A percentile compares a stretch with the other conserved stretches of the same genome.
phyloP scores from a whole-genome alignment of 164 flowering plant genomes.

The Kalanchoe fedtschenkoi region DNA sequence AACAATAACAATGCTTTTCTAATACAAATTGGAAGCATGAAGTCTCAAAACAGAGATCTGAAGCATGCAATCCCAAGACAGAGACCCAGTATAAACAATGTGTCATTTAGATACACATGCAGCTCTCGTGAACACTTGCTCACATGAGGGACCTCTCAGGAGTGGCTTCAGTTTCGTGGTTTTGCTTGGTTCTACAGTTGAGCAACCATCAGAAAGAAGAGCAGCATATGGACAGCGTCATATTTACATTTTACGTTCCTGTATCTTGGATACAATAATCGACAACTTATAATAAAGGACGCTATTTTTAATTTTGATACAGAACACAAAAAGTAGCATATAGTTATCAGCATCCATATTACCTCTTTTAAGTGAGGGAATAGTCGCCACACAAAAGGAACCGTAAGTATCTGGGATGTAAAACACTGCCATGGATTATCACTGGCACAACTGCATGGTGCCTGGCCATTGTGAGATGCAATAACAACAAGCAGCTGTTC shows the following conservation, averaged over 20 bases:
- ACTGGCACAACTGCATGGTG: slow-evolving; percentile 42
- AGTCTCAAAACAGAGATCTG: too few species aligned
- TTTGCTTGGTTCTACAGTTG: not conserved
- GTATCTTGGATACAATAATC: not conserved
- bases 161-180: not conserved
- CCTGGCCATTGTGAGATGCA: slow-evolving; percentile 51
- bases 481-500: slow-evolving; percentile 47
- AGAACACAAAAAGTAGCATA: not conserved
- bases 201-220: not conserved
- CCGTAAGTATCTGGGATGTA: slow-evolving; percentile 67
- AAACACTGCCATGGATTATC: slow-evolving; percentile 55
- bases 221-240: not conserved
- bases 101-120: not conserved
- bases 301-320: too few species aligned
- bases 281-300: not conserved
- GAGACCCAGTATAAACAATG: not conserved
- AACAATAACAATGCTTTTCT: too few species aligned
- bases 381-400: slow-evolving; percentile 75
- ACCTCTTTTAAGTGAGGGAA: slow-evolving; percentile 79
- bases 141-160: not conserved
- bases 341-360: not conserved
- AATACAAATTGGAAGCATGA: not conserved
- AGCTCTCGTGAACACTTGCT: not conserved
- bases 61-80: too few species aligned
- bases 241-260: not conserved